Percentiles rank a stretch among this genome's conserved stretches.
phyloP scores from a whole-genome alignment of 192 early-diverging fungal genomes.

The Entrophospora sp. region DNA sequence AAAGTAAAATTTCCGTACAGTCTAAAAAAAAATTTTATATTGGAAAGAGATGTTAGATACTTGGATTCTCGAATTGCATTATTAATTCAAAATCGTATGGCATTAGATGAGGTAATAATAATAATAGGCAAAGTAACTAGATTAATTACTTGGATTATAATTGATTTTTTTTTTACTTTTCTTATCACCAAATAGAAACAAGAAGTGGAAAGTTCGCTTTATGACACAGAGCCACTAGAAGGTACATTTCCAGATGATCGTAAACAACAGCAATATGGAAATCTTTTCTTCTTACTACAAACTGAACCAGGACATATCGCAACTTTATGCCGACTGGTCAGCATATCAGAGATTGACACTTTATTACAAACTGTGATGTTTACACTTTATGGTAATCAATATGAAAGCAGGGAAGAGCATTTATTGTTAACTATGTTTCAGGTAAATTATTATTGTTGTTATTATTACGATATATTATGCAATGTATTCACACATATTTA shows the following conservation, averaged over 20 bases:
- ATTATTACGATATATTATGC: too few relatives aligned
- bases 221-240: slow-evolving; percentile 46
- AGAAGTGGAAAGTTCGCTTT: slow-evolving; percentile 61
- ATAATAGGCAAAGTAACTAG: background rate
- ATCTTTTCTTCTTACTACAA: slow-evolving; percentile 88
- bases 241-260: slow-evolving; percentile 66
- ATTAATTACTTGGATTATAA: background rate
- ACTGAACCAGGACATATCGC: slow-evolving; percentile 89
- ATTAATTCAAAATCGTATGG: slow-evolving; percentile 90
- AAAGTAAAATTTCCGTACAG: slow-evolving; percentile 82
- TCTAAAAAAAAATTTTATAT: slow-evolving; percentile 92
- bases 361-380: slow-evolving; percentile 95
- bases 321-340: slow-evolving; percentile 71
- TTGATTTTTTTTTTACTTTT: slow-evolving; percentile 5
- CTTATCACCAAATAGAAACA: slow-evolving; percentile 46
- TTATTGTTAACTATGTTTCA: slow-evolving; percentile 94
- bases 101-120: slow-evolving; percentile 66
- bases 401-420: slow-evolving; percentile 93
- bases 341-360: slow-evolving; percentile 85
- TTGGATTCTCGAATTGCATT: slow-evolving; percentile 86
- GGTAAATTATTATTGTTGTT: slow-evolving; percentile 46
- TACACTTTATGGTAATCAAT: slow-evolving; percentile 93
- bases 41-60: slow-evolving; percentile 88
- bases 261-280: slow-evolving; percentile 79
- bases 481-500: background rate